phyloP scores from a whole-genome alignment of 306 rosid species.

The Vachellia collinsii region DNA sequence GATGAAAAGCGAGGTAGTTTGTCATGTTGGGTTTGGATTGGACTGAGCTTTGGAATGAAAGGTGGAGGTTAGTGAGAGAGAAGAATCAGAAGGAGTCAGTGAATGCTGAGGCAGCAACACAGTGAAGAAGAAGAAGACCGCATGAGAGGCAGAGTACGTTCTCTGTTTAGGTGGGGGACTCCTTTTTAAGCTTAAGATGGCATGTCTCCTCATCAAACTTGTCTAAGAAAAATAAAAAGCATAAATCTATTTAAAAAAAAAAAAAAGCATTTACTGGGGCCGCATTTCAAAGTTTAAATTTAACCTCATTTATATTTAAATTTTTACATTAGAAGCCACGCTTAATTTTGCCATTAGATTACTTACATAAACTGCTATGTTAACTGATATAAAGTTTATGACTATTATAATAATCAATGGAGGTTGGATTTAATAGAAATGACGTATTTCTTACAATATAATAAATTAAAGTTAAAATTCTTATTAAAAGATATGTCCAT shows the following conservation, averaged over 20 bases:
- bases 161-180: slow-evolving; percentile 5
- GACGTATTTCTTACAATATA: too few species aligned
- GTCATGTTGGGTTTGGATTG: slow-evolving; percentile 34
- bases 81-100: slow-evolving; percentile 29
- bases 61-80: not conserved
- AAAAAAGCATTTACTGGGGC: too few species aligned
- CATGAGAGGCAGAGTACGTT: not conserved
- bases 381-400: too few species aligned
- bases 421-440: too few species aligned
- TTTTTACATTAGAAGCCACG: too few species aligned
- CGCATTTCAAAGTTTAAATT: too few species aligned
- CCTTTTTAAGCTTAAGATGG: slow-evolving; percentile 21
- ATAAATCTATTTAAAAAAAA: not conserved
- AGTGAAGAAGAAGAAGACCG: slow-evolving; percentile 23
- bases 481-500: too few species aligned
- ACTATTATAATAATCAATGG: too few species aligned
- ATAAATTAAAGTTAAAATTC: too few species aligned
- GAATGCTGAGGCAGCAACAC: slow-evolving; percentile 30
- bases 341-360: too few species aligned
- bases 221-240: not conserved
- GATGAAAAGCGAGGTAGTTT: slow-evolving; percentile 21
- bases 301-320: too few species aligned
- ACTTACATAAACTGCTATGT: too few species aligned
- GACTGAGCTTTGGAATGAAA: slow-evolving; percentile 22
- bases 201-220: not conserved